These are phyloP conservation scores for Hemisphaericaspora lyxosophila DNA, from an alignment of 1,139 yeast species.

Conservation along the genomic window DNA sequence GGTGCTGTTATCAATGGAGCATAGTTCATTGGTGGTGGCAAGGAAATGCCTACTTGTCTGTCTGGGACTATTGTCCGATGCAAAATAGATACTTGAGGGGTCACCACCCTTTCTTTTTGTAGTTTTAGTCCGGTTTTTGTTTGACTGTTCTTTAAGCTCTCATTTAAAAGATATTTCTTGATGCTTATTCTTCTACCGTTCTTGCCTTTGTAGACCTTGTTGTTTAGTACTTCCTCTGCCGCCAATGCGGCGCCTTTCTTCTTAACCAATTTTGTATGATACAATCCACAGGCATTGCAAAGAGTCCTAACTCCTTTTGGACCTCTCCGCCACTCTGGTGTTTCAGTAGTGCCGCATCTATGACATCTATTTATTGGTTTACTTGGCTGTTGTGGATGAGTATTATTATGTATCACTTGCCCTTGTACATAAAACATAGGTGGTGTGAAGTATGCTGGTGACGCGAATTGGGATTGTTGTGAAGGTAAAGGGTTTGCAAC, in stretches of 20 bases:
- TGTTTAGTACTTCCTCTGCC: constrained; percentile 47
- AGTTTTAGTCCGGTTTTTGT: constrained; percentile 1
- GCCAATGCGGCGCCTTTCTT: constrained; percentile 65
- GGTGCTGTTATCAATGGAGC: constrained; percentile 4
- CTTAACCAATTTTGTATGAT: constrained; percentile 66
- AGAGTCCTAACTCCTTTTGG: constrained; percentile 82
- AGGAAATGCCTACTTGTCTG: constrained; percentile 12
- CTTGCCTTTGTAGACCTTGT: constrained; percentile 48
- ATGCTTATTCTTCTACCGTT: constrained; percentile 45
- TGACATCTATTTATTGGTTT: constrained; percentile 39
- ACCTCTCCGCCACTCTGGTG: constrained; percentile 93
- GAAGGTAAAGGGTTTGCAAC: background rate
- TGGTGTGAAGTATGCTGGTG: constrained; percentile 13
- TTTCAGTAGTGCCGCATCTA: constrained; percentile 71
- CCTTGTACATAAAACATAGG: constrained; percentile 13
- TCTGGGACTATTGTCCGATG: too few species aligned
- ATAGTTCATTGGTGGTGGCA: constrained; percentile 18
- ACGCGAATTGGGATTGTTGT: constrained; percentile 10
- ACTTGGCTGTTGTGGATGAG: constrained; percentile 14
- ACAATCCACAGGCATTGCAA: constrained; percentile 89
- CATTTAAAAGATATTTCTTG: constrained; percentile 26
- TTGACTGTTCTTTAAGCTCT: constrained; percentile 9
- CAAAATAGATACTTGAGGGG: background rate
- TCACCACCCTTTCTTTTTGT: background rate
- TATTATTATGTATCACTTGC: background rate